Evolutionary conservation across 495 filamentous ascomycete species (phyloP).

Genomic region (Sordaria brevicollis): DNA sequence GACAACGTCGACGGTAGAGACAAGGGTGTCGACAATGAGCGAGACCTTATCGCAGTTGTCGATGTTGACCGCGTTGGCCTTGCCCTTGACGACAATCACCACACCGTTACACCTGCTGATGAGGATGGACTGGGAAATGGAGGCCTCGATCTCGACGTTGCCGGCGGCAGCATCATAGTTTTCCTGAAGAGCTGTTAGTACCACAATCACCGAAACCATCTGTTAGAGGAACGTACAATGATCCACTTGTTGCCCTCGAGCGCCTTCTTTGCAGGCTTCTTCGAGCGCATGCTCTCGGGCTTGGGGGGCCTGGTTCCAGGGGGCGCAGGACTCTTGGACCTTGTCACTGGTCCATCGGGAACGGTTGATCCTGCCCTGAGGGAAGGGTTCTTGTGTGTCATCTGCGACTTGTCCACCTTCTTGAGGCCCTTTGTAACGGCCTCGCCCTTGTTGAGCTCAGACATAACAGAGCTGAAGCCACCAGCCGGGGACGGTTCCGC

Average conservation of each 20-base stretch:
- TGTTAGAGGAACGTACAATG: conserved; percentile 41
- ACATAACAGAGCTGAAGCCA: conserved; percentile 79
- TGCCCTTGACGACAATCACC: conserved; percentile 80
- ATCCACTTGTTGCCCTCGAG: conserved; percentile 95
- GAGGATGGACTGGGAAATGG: conserved; percentile 79
- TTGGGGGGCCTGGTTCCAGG: conserved; percentile 80
- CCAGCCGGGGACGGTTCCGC: conserved; percentile 19
- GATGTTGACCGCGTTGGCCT: conserved; percentile 88
- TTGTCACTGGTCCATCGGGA: conserved; percentile 43
- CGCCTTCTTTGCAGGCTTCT: conserved; percentile 86
- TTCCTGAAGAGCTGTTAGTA: conserved; percentile 42
- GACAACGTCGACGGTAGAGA: conserved; percentile 87
- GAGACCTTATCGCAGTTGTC: conserved; percentile 80
- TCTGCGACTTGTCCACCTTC: conserved; percentile 87
- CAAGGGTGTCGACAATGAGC: conserved; percentile 79
- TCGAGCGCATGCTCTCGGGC: conserved; percentile 84
- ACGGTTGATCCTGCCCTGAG: conserved; percentile 66
- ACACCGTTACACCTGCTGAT: conserved; percentile 83
- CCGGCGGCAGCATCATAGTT: conserved; percentile 74
- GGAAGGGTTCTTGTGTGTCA: conserved; percentile 98
- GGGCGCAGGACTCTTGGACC: conserved; percentile 72
- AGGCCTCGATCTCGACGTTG: conserved; percentile 65
- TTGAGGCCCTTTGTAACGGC: conserved; percentile 74
- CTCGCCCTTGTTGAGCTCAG: conserved; percentile 79
- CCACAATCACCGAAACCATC: neutral